Evolutionary conservation across 1,284 basidiomycete genomes (phyloP).

Genomic region (Cutaneotrichosporon cutaneum): DNA sequence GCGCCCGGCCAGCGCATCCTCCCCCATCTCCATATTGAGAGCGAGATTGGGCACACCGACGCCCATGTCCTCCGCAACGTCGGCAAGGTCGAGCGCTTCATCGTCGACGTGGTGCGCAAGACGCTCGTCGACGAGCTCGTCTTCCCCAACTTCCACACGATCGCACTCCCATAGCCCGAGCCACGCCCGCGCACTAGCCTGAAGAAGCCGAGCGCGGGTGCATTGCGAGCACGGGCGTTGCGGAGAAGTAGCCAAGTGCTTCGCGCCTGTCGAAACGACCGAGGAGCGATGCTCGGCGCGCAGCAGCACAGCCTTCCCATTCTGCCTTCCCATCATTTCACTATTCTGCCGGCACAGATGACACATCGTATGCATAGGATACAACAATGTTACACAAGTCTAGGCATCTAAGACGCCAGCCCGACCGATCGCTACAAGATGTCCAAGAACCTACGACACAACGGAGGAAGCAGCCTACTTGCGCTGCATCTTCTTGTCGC

Average conservation of each 20-base stretch:
- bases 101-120: slow-evolving; percentile 90
- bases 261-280: neutral
- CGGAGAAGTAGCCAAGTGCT: neutral
- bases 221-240: neutral
- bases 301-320: neutral
- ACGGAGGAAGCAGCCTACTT: slow-evolving; percentile 15
- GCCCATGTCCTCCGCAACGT: slow-evolving; percentile 97
- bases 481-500: slow-evolving; percentile 6
- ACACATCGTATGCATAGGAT: slow-evolving; percentile 18
- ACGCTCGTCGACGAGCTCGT: slow-evolving; percentile 91
- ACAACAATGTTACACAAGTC: slow-evolving; percentile 25
- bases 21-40: slow-evolving; percentile 91
- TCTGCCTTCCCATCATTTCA: neutral
- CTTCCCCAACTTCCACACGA: slow-evolving; percentile 88
- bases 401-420: slow-evolving; percentile 3
- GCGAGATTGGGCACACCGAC: slow-evolving; percentile 92
- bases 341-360: neutral
- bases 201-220: neutral
- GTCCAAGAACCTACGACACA: neutral
- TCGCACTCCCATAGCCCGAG: slow-evolving; percentile 49
- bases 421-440: neutral
- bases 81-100: slow-evolving; percentile 91
- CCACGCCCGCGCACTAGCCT: neutral
- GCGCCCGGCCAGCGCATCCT: slow-evolving; percentile 78
- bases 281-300: slow-evolving; percentile 1